Percentiles rank a stretch among this genome's conserved stretches.
Evolutionary conservation across 1,139 yeast species (phyloP).

Genomic region (Debaryomyces subglobosus): DNA sequence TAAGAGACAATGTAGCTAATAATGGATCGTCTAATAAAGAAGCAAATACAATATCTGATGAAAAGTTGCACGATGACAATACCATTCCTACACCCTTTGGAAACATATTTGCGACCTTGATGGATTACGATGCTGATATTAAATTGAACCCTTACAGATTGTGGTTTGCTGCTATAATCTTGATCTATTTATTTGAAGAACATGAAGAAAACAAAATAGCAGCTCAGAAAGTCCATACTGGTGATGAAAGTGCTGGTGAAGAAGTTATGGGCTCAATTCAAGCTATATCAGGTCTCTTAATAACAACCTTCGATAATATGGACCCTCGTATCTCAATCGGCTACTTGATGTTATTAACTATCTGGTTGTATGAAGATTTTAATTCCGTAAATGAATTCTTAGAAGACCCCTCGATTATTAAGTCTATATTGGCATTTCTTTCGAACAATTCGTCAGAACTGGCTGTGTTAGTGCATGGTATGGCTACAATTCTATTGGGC

Average conservation of each 20-base stretch:
- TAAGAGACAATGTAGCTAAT: neutral
- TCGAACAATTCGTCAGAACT: constrained; percentile 63
- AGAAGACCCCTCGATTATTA: constrained; percentile 64
- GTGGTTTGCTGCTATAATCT: constrained; percentile 80
- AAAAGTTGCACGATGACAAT: constrained; percentile 10
- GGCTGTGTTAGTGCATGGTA: constrained; percentile 68
- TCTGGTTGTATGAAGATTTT: constrained; percentile 80
- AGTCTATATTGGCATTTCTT: constrained; percentile 67
- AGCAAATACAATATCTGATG: constrained; percentile 9
- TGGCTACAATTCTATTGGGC: constrained; percentile 75
- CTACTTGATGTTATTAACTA: constrained; percentile 72
- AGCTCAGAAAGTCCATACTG: constrained; percentile 62
- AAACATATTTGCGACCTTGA: constrained; percentile 67
- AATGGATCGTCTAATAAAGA: neutral
- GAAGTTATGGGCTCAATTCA: constrained; percentile 77
- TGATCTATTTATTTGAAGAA: constrained; percentile 66
- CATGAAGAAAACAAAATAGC: constrained; percentile 52
- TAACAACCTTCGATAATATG: constrained; percentile 61
- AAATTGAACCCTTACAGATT: constrained; percentile 81
- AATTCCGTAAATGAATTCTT: constrained; percentile 78
- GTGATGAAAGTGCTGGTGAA: constrained; percentile 68
- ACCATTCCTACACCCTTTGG: constrained; percentile 31
- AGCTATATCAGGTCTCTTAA: constrained; percentile 75
- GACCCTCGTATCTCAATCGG: constrained; percentile 83
- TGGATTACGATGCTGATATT: constrained; percentile 78